Evolutionary conservation across 2,329 filamentous ascomycete genomes (phyloP).

Genomic region (Colletotrichum tropicicola): DNA sequence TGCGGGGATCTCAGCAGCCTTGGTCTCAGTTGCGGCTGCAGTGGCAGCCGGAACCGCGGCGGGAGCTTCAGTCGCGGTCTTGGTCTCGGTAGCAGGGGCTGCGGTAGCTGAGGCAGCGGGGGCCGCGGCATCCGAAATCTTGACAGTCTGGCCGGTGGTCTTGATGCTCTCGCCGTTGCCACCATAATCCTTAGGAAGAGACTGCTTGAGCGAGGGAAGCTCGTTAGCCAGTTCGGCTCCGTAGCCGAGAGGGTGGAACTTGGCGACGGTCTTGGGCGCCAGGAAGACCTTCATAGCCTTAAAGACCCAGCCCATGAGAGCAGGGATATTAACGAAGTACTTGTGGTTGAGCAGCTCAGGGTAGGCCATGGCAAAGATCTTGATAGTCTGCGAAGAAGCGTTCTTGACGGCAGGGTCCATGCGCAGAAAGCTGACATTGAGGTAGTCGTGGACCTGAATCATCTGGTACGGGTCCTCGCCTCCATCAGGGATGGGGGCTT

Average conservation of each 20-base stretch:
- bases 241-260: constrained; percentile 81
- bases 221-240: constrained; percentile 74
- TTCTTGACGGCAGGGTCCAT: constrained; percentile 78
- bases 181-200: constrained; percentile 81
- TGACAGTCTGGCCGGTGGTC: constrained; percentile 42
- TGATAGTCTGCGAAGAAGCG: constrained; percentile 75
- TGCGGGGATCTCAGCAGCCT: constrained; percentile 28
- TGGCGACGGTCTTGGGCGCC: constrained; percentile 77
- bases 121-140: constrained; percentile 34
- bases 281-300: constrained; percentile 79
- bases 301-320: constrained; percentile 91
- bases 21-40: constrained; percentile 31
- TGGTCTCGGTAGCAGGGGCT: constrained; percentile 20
- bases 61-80: neutral
- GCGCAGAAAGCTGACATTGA: constrained; percentile 85
- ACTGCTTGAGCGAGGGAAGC: constrained; percentile 65
- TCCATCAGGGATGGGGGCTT: constrained; percentile 75
- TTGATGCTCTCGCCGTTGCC: constrained; percentile 67
- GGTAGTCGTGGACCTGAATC: constrained; percentile 93
- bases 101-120: constrained; percentile 18
- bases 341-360: constrained; percentile 87
- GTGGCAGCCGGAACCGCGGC: constrained; percentile 12
- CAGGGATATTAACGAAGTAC: constrained; percentile 94
- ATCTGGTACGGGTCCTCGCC: constrained; percentile 88
- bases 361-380: constrained; percentile 83